Evolutionary conservation across 2,329 filamentous ascomycete species (phyloP), one percentile per base, ranked within the genome.

Genomic region (Hymenoscyphus repandus): DNA sequence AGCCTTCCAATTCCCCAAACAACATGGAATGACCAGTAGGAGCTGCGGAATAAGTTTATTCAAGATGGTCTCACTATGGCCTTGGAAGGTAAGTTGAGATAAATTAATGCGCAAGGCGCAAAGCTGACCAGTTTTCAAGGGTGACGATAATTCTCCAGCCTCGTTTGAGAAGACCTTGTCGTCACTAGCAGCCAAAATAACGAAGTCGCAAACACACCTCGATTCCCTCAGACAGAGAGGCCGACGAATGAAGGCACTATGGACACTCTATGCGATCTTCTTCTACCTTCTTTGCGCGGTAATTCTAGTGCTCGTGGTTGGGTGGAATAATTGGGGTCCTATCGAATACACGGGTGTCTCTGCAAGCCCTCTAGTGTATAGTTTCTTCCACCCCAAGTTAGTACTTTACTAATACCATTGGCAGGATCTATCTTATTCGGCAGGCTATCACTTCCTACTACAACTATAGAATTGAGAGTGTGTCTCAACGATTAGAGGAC

Each of bases 131-230:
- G 10, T 27, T 38, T 51, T 40, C 13, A 63, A 95, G 90, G 80
- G 82, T 70, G 80, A 88, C 64, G 80, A 86, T 67, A 86, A 80
- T 66, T 95, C 91, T 58, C 86, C 93, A 22, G 91, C 90, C 46
- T 88, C 86, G 3, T 99, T 97, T 66, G 93, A 99, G 72, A 96
- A 91, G 75, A 83, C 86, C 2, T 83, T 99, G 30, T 88, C 90
- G 9, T 77, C 82, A 20, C 80, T 99, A 41, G 88, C 91, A 10
- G 74, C 76, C 47, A 96, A 93, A 72, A 96, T 99, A 68, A 77
- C 85, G 37, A 79, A 82, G 56, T 82, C 85, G 2, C 86, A 86
- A 61, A 73, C 84, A 38, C 81, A 78, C 46, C 84, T 96, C 58
- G 90, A 96, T 63, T 75, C 74, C 38, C 77, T 86, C 36, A 83